Percentiles rank a stretch among this genome's conserved stretches.
Evolutionary conservation across 345 rosid species (phyloP).

Genomic region (Corymbia maculata): DNA sequence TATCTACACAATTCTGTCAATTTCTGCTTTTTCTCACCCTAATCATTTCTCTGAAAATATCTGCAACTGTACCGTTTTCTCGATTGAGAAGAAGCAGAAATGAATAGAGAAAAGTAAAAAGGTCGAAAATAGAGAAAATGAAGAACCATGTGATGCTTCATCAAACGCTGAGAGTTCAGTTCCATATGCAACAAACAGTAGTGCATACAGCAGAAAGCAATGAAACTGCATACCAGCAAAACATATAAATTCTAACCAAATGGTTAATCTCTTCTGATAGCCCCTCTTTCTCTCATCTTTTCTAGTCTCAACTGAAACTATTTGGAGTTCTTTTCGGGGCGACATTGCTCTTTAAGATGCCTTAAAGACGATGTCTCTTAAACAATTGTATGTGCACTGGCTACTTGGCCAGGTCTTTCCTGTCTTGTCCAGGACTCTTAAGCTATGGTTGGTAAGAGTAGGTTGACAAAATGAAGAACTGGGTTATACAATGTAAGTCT

Average conservation of each 20-base stretch:
- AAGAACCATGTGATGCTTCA: background rate
- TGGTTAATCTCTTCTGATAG: background rate
- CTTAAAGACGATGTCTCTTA: background rate
- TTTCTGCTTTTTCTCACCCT: background rate
- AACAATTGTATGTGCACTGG: background rate
- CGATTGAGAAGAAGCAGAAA: background rate
- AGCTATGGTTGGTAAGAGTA: background rate
- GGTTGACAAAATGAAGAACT: background rate
- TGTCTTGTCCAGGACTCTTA: background rate
- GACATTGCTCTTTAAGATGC: background rate
- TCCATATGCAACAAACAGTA: background rate
- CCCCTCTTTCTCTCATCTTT: background rate
- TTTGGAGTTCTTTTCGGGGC: background rate
- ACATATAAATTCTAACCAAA: background rate
- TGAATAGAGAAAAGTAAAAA: background rate
- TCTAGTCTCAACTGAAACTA: background rate
- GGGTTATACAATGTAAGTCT: background rate
- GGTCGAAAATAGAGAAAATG: background rate
- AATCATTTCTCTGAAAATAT: background rate
- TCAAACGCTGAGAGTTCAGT: background rate
- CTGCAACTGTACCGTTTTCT: background rate
- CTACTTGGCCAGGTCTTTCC: background rate
- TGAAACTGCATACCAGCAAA: background rate
- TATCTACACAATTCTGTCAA: background rate
- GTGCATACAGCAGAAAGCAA: background rate